Evolutionary conservation across 306 rosid species (phyloP), one percentile per base, ranked within the genome.

Genomic region (Acacia acuminata): DNA sequence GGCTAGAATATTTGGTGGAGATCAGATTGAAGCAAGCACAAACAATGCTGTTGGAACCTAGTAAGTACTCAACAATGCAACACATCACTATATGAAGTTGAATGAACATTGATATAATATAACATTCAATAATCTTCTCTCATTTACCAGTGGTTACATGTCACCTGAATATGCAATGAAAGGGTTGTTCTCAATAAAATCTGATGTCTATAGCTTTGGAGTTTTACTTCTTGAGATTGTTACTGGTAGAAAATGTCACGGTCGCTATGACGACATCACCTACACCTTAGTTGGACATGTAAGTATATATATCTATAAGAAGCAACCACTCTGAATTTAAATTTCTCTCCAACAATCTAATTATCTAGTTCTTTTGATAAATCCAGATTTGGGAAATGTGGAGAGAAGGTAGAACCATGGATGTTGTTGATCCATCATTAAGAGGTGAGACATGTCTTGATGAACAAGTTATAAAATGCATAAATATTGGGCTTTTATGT

Each of bases 351-450:
- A 60, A 47, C 27, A 55, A 4, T 71, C 44, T 48, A 76, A 32
- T 60, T 3, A 78, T 66, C 20, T 19, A 50, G 4, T 12, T 20
- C 15, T 20, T 85, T 20, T 20, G n/a, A 24, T 24, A 78, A 12
- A 75, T 72, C 82, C 38, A 94, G 98, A 90, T 78, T n/a, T 94
- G 95, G 97, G 84, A 88, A 14, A 79, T 89, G 22, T 92, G 97
- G 95, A 89, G 38, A 72, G 83, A 84, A 63, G 91, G 88, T 0
- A 86, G 7, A 63, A 78, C 86, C 30, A 65, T 75, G 75, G 85
- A 90, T 58, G 55, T 60, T 43, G 81, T 92, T 5, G 94, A 92
- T 75, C 32, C 81, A 45, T 60, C 82, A 3, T n/a, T 92, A 45
- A 10, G 2, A 60, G 34, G 34, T 60, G 66, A 22, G 16, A 24